A percentile compares a stretch with the other conserved stretches of the same genome.
These are phyloP conservation scores for Bacidia gigantensis DNA, from an alignment of 495 filamentous ascomycete genomes.

Conservation along the genomic window DNA sequence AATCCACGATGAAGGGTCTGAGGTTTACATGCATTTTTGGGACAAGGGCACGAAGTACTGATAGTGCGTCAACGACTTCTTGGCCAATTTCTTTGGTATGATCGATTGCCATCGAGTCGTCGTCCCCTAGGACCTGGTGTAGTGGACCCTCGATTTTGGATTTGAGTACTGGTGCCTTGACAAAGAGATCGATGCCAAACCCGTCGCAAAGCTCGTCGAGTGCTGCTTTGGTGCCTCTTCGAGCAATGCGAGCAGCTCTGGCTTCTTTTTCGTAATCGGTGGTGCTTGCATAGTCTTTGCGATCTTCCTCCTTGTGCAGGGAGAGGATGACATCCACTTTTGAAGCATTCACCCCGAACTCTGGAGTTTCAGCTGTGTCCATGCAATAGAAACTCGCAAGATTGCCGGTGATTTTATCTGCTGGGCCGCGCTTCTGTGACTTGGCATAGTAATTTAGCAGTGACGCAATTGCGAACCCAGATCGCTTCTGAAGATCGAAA, in stretches of 20 bases:
- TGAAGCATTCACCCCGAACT: conserved; percentile 65
- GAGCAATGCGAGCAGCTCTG: conserved; percentile 71
- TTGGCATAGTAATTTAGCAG: conserved; percentile 78
- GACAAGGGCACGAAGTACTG: conserved; percentile 76
- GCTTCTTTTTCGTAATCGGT: conserved; percentile 77
- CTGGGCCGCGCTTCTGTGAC: conserved; percentile 59
- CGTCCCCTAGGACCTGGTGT: conserved; percentile 54
- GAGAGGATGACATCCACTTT: conserved; percentile 73
- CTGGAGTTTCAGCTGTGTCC: conserved; percentile 92
- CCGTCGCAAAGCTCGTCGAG: conserved; percentile 70
- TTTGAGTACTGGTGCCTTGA: conserved; percentile 65
- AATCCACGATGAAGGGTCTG: conserved; percentile 59
- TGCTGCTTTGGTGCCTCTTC: conserved; percentile 86
- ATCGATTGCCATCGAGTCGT: conserved; percentile 54
- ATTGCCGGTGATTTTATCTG: conserved; percentile 88
- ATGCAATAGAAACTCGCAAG: conserved; percentile 93
- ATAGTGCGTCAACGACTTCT: conserved; percentile 84
- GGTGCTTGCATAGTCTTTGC: conserved; percentile 80
- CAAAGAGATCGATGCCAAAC: conserved; percentile 64
- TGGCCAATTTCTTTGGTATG: conserved; percentile 67
- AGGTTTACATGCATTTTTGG: conserved; percentile 66
- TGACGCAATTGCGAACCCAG: conserved; percentile 64
- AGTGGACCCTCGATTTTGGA: conserved; percentile 70
- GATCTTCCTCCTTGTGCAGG: conserved; percentile 90
- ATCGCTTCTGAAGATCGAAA: conserved; percentile 74